Conservation (phyloP, 495 filamentous ascomycete species). For the Neurospora sp. region DNA sequence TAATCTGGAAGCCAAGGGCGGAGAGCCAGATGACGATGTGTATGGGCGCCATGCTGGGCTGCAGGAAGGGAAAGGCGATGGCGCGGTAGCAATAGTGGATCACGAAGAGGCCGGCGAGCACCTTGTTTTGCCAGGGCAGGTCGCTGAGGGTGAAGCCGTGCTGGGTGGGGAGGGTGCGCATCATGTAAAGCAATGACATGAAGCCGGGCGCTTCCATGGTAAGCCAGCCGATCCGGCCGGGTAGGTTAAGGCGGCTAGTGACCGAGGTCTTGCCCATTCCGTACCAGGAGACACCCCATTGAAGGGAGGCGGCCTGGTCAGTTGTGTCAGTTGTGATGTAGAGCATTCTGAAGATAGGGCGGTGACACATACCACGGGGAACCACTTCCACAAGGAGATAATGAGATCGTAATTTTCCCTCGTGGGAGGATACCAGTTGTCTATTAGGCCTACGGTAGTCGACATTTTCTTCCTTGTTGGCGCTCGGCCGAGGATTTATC, state of each 20-base stretch:
- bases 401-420: conserved; percentile 40
- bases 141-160: conserved; percentile 28
- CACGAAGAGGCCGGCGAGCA: conserved; percentile 55
- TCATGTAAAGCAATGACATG: conserved; percentile 63
- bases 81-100: conserved; percentile 88
- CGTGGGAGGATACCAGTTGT: conserved; percentile 42
- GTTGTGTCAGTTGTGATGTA: conserved; percentile 1
- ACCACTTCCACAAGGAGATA: conserved; percentile 43
- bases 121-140: conserved; percentile 60
- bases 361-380: conserved; percentile 25
- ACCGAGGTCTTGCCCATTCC: conserved; percentile 81
- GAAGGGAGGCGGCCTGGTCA: conserved; percentile 42
- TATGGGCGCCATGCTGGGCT: conserved; percentile 85
- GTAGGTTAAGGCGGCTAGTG: conserved; percentile 63
- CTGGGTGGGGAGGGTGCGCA: conserved; percentile 51
- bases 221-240: conserved; percentile 79
- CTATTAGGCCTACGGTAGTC: conserved; percentile 24
- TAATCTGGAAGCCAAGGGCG: conserved; percentile 62
- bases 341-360: background rate
- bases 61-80: conserved; percentile 66
- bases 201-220: conserved; percentile 79
- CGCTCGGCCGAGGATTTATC: background rate
- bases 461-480: background rate
- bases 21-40: conserved; percentile 51
- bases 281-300: conserved; percentile 58